Conservation (phyloP, 345 rosid species). For the Rhodamnia argentea region DNA sequence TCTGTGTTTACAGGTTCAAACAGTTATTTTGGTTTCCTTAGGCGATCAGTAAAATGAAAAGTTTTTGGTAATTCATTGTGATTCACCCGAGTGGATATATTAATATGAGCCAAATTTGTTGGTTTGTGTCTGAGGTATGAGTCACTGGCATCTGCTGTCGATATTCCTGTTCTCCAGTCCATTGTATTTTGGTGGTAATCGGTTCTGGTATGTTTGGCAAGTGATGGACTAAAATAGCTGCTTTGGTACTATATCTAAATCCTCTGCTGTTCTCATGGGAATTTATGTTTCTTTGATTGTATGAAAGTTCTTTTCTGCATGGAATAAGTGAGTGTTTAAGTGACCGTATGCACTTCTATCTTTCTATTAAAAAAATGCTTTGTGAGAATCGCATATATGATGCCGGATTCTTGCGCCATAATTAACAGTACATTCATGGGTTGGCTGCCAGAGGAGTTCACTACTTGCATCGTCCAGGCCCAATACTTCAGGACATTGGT, state of each 20-base stretch:
- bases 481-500: conserved; percentile 59
- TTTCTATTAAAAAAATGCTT: neutral
- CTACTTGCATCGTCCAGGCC: conserved; percentile 66
- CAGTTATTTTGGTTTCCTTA: neutral
- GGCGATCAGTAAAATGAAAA: neutral
- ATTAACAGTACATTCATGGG: conserved; percentile 63
- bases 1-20: neutral
- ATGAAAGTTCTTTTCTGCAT: neutral
- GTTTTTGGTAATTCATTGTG: neutral
- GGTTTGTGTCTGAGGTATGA: neutral
- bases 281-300: neutral
- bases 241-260: neutral
- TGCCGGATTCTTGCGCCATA: neutral
- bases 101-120: neutral
- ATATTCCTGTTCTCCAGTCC: neutral
- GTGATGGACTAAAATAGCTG: neutral
- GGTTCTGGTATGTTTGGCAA: neutral
- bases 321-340: neutral
- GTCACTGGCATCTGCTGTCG: neutral
- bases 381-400: neutral
- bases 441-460: conserved; percentile 90
- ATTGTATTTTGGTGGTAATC: neutral
- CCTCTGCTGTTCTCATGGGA: neutral
- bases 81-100: neutral
- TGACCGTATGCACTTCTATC: neutral